Percentiles rank a stretch among this genome's conserved stretches.
phyloP scores from a whole-genome alignment of 192 early-diverging fungal genomes.

The Coemansia sp. region DNA sequence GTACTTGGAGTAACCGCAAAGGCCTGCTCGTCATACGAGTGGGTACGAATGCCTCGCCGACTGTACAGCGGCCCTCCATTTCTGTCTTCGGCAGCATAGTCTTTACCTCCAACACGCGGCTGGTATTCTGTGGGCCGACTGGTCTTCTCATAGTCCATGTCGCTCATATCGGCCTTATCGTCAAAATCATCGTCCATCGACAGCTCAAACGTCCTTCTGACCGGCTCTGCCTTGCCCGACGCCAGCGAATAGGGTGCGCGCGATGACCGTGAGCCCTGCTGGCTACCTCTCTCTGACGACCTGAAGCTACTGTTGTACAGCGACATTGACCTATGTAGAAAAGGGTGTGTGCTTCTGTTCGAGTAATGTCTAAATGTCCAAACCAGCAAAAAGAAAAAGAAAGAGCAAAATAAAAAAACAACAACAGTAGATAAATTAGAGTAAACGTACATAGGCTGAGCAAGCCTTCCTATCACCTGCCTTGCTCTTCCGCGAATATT shows the following conservation, averaged over 20 bases:
- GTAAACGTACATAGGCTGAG: background rate
- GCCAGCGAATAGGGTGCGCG: constrained; percentile 22
- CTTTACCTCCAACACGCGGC: background rate
- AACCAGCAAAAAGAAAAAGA: background rate
- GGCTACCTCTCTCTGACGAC: background rate
- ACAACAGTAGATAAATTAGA: background rate
- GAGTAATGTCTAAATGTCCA: background rate
- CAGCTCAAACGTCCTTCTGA: constrained; percentile 21
- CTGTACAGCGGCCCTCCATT: background rate
- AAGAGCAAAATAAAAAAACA: background rate
- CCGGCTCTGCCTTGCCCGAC: background rate
- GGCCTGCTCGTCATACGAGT: constrained; percentile 18
- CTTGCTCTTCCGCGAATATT: background rate
- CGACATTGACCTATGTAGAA: constrained; percentile 18
- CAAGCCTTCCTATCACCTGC: background rate
- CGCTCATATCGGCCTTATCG: constrained; percentile 33
- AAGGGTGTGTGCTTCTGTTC: background rate
- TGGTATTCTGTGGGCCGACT: background rate
- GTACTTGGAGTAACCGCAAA: background rate
- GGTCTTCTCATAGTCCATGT: constrained; percentile 22
- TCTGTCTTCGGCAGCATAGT: background rate
- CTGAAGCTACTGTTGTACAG: constrained; percentile 13
- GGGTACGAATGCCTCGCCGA: background rate
- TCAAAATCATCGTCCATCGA: constrained; percentile 36
- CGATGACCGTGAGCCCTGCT: constrained; percentile 2